Evolutionary conservation across 805 yeast genomes (phyloP), one percentile per base, ranked within the genome.

Genomic region (Cyberlindnera mycetangii): DNA sequence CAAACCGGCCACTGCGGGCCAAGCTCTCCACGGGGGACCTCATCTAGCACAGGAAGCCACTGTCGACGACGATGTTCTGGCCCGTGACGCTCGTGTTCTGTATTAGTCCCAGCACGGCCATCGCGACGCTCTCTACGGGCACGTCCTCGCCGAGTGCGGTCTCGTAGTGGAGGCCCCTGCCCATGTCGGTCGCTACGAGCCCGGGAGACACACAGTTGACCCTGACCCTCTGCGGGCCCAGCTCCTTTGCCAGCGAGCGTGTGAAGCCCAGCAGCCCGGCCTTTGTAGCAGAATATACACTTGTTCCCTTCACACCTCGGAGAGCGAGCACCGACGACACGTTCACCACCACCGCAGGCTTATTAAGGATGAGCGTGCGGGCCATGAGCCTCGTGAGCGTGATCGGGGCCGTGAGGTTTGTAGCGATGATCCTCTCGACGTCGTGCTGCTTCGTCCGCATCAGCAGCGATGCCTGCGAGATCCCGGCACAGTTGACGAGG

Each of bases 191-290:
- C 20, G 76, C 84, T 1, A 82, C 70, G 24, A 85, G 64, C 0
- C 92, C 92, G 0, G 95, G 93, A 16, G 81, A 60, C 1, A 89
- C 60, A 1, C 83, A 69, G 59, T 85, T 85, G 34, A 83, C 83
- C 31, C 87, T 62, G 3, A 88, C 71, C 9, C 69, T 69, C 28
- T 65, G 61, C 0, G 78, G 62, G 12, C 72, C 73, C 47, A 84
- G 57, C 52, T 88, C 96, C 1, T 61, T 53, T 0, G 90, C 84
- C 27, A 85, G 58, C 0, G 82, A 61, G 36, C 68, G 63, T 0
- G 89, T 75, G 53, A 87, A 79, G 3, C 83, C 83, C 38, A 75
- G 64, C 3, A 88, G 55, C 0, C 89, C 96, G 0, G 83, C 81
- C 57, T 88, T 88, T 42, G 84, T 68, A 0, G 89, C 85, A 0